Conservation (phyloP, 2,329 filamentous ascomycete genomes). For the Diaporthe citri region DNA sequence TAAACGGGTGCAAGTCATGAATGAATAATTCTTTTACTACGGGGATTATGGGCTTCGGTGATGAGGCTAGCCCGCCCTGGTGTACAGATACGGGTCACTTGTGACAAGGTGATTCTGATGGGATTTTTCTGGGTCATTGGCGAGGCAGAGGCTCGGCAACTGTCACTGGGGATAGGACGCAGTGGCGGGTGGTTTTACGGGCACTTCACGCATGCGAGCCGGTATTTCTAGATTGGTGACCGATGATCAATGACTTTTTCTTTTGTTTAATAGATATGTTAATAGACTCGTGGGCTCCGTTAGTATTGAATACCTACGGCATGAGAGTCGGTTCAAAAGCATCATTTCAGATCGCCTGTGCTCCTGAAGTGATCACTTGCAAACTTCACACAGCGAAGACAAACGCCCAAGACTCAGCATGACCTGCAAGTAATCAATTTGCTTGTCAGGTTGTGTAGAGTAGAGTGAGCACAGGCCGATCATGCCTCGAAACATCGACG, state of each 20-base stretch:
- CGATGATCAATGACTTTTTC: slow-evolving; percentile 8
- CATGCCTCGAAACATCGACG: slow-evolving; percentile 12
- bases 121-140: neutral
- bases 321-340: neutral
- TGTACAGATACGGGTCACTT: neutral
- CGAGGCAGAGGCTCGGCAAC: neutral
- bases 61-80: too few species aligned
- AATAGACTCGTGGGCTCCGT: slow-evolving; percentile 15
- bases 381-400: rapidly evolving
- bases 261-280: slow-evolving; percentile 8
- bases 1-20: neutral
- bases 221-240: neutral
- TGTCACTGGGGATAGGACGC: neutral
- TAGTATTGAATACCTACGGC: slow-evolving; percentile 15
- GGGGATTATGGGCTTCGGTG: neutral
- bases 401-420: neutral
- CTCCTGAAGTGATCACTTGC: neutral
- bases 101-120: neutral
- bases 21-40: neutral
- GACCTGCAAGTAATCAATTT: neutral
- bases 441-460: neutral
- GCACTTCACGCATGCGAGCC: neutral
- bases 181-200: neutral
- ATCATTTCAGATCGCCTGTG: neutral
- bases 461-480: slow-evolving; percentile 12